Base-by-base conservation (phyloP, 2,329 filamentous ascomycete genomes). In the Talaromyces verruculosus region DNA sequence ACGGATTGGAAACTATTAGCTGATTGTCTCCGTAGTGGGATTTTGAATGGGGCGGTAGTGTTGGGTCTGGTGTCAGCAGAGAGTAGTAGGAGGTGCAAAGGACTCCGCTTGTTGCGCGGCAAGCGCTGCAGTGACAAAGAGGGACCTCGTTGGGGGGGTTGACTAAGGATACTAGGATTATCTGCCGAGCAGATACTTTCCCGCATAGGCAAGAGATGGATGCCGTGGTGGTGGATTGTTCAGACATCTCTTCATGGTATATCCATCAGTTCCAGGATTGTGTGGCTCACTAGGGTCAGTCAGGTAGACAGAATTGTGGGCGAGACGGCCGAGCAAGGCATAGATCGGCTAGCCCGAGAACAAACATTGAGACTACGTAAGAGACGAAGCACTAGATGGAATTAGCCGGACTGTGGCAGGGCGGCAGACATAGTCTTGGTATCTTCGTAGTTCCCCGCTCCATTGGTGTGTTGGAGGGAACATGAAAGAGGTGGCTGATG, bases 61-160 rank as follows among this genome's bases (percentile, higher is more conserved):
- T 39, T 49, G 45, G 43, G 45, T 25, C 33, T 35, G 47, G 79
- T 77, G 30, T 63, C 10, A 79, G 77, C 22, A 85, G 71, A 11
- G 72, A 69, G 28, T 82, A 75, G 65, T 82, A 81, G n/a, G 80
- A 81, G 25, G 77, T 75, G 64, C 76, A 81, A 8, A 85, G 74
- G 11, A 81, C 75, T 22, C 85, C 85, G 19, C 81, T 82, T 35
- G 78, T 76, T 55, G 77, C 77, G 17, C 84, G 81, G 72, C 84
- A 87, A 30, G 73, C 77, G 66, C 74, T 73, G 76, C 85, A 87
- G 70, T 86, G 82, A 72, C 85, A 87, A 68, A 87, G 68, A 60
- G 75, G 68, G n/a, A 76, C 70, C 15, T 28, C 45, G 67, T 64
- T 22, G 67, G 67, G 33, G 67, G 69, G 49, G 73, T 30, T 69